Evolutionary conservation across 2,329 filamentous ascomycete genomes (phyloP).

Genomic region (Lasiodiplodia citricola): DNA sequence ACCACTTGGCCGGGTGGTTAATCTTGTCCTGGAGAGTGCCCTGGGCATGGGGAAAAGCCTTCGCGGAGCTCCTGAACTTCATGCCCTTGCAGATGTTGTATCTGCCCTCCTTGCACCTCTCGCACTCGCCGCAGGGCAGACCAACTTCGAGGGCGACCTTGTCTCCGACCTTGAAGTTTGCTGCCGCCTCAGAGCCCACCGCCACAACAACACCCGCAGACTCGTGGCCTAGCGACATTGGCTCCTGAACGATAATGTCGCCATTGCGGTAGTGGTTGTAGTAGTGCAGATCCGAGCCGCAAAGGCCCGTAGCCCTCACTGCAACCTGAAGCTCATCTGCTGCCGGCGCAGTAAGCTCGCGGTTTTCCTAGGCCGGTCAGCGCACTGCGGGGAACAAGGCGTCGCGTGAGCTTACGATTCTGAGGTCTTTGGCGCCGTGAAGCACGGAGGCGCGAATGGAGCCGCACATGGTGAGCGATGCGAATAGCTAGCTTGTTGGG

Average conservation of each 20-base stretch:
- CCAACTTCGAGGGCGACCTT: slow-evolving; percentile 93
- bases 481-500: neutral
- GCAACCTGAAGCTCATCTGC: slow-evolving; percentile 66
- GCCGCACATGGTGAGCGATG: slow-evolving; percentile 22
- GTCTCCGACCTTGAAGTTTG: slow-evolving; percentile 71
- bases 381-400: neutral
- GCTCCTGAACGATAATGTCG: slow-evolving; percentile 79
- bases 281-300: slow-evolving; percentile 80
- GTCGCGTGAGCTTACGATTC: slow-evolving; percentile 53
- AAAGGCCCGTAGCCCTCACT: slow-evolving; percentile 70
- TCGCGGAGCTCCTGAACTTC: slow-evolving; percentile 64
- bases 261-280: slow-evolving; percentile 87
- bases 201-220: slow-evolving; percentile 79
- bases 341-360: slow-evolving; percentile 53
- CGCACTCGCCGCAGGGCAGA: slow-evolving; percentile 73
- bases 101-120: slow-evolving; percentile 59
- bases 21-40: slow-evolving; percentile 68
- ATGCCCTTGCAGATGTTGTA: slow-evolving; percentile 68
- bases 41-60: slow-evolving; percentile 65
- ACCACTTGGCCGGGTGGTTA: slow-evolving; percentile 66
- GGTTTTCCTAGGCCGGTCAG: slow-evolving; percentile 56
- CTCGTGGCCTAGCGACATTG: slow-evolving; percentile 80
- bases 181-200: slow-evolving; percentile 71
- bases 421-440: slow-evolving; percentile 65
- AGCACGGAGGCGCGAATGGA: slow-evolving; percentile 57